Percentiles rank a stretch among this genome's conserved stretches.
Evolutionary conservation across 2,329 filamentous ascomycete genomes (phyloP).

Genomic region (Pyrenophora teres): DNA sequence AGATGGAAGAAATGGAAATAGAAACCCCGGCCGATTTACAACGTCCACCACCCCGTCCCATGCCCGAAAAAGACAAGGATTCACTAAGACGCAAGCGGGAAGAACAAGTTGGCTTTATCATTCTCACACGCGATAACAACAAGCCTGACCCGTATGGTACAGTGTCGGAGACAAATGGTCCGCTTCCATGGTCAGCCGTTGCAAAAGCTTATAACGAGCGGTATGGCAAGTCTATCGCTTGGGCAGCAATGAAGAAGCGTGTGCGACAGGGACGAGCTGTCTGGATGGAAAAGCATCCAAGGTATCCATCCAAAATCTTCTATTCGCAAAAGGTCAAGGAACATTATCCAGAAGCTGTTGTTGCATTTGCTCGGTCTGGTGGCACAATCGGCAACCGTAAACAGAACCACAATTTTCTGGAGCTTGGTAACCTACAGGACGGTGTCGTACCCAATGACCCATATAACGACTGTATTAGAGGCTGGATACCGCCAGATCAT

Average conservation of each 20-base stretch:
- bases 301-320: slow-evolving; percentile 8
- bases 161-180: slow-evolving; percentile 12
- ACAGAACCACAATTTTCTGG: neutral
- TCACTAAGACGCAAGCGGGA: neutral
- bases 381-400: too few relatives aligned
- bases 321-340: slow-evolving; percentile 8
- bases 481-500: slow-evolving; percentile 10
- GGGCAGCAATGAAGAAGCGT: slow-evolving; percentile 20
- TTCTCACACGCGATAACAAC: slow-evolving; percentile 18
- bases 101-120: slow-evolving; percentile 18
- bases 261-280: slow-evolving; percentile 7
- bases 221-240: slow-evolving; percentile 1
- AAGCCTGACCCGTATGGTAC: slow-evolving; percentile 12
- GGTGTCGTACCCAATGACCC: neutral
- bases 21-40: neutral
- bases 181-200: slow-evolving; percentile 9
- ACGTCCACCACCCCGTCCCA: neutral
- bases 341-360: neutral
- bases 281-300: slow-evolving; percentile 9
- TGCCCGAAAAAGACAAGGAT: neutral
- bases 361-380: neutral
- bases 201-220: slow-evolving; percentile 14
- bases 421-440: neutral
- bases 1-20: too few relatives aligned
- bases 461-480: neutral